Base-by-base conservation (phyloP, 2,329 filamentous ascomycete species). In the Apiospora koreana region DNA sequence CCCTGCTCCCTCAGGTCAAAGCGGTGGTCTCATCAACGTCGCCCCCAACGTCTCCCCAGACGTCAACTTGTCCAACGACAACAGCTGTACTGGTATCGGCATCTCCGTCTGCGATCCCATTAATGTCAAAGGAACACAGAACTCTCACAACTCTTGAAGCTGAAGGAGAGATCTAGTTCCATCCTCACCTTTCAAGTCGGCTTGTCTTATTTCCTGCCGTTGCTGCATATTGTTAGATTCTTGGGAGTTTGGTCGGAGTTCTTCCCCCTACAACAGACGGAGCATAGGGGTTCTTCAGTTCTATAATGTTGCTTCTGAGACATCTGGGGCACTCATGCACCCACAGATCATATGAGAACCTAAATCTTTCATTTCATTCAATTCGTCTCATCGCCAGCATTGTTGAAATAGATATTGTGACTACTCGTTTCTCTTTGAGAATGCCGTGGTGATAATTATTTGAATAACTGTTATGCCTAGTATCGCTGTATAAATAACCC, bases 71-170 rank as follows among this genome's bases (percentile, higher is more conserved):
- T 68, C 43, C 68, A 73, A 72, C 70, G 70, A 70, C 42, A 75
- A 76, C 69, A 72, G 69, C 70, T 76, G 74, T 43, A 38, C 46
- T 25, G 75, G 75, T 28, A 46, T 76, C 23, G 75, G 75, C 35
- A 73, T 76, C 54, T 75, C 73, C 0, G 75, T 72, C 2, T 76
- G 74, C 45, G 75, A 76, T 50, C 75, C 74, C 28, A 76, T 76
- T 68, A 76, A 74, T 9, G 75, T 76, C 12, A 45, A 58, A 35
- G 70, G 71, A 9, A 69, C 50, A 23, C 70, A 73, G 65, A 69
- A 70, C 31, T 71, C 71, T 9, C 68, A 72, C 69, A 71, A 75
- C 65, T 72, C 72, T 14, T 75, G 72, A 54, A 43, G 72, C 31
- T 72, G 73, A 25, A 23, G 28, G 21, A 21, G 7, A n/a, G 23